phyloP scores from a whole-genome alignment of 164 flowering plant genomes.

The Piper longum region DNA sequence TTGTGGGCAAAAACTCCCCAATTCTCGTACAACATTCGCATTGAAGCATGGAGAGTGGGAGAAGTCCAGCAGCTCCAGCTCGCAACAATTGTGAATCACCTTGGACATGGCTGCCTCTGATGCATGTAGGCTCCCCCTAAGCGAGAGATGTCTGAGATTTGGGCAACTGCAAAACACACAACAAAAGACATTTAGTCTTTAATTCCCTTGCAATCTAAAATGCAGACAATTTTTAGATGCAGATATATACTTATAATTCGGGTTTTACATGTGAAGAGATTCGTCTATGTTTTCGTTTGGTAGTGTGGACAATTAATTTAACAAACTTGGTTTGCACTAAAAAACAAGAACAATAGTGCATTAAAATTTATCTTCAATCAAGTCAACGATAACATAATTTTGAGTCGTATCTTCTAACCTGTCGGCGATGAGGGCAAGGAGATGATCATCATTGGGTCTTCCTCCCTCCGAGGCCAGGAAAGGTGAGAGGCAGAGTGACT shows the following conservation, averaged over 20 bases:
- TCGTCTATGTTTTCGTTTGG: too few relatives aligned
- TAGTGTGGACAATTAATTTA: too few relatives aligned
- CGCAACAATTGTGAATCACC: slow-evolving; percentile 4
- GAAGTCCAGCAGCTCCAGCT: slow-evolving; percentile 12
- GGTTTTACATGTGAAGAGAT: too few relatives aligned
- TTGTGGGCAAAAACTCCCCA: slow-evolving; percentile 9
- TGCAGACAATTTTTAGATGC: too few relatives aligned
- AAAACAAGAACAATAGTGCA: too few relatives aligned
- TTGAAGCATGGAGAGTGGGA: slow-evolving; percentile 4
- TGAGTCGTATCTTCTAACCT: background rate
- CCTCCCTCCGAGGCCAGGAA: background rate
- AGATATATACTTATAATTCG: too few relatives aligned
- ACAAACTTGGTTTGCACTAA: too few relatives aligned
- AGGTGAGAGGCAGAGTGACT: slow-evolving; percentile 1
- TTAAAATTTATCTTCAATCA: too few relatives aligned
- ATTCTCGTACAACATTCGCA: slow-evolving; percentile 5
- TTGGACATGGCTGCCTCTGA: slow-evolving; percentile 7
- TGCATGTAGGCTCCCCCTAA: slow-evolving; percentile 5
- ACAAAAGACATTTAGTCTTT: background rate
- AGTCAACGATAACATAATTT: too few relatives aligned
- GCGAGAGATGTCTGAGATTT: slow-evolving; percentile 10
- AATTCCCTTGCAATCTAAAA: too few relatives aligned
- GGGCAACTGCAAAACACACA: slow-evolving; percentile 8
- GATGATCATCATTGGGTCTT: background rate
- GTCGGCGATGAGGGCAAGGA: slow-evolving; percentile 2